These are phyloP conservation scores for Rosa chinensis DNA, from an alignment of 306 rosid genomes.

Conservation along the genomic window DNA sequence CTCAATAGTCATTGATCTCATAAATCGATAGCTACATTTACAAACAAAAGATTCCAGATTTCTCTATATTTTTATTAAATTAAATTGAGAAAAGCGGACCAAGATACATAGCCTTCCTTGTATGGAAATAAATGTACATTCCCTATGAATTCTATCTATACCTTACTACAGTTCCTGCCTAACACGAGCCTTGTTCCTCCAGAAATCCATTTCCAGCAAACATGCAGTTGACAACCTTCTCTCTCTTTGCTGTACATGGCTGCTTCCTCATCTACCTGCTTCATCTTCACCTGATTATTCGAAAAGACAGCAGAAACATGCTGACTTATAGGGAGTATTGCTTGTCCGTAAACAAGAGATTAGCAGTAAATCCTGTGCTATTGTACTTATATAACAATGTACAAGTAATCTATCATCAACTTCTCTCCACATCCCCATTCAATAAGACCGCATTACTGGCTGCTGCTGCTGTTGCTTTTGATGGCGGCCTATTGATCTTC, in stretches of 20 bases:
- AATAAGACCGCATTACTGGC: slow-evolving; percentile 55
- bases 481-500: slow-evolving; percentile 97
- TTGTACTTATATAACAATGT: slow-evolving; percentile 61
- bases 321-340: background rate
- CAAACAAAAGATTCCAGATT: background rate
- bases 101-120: slow-evolving; percentile 5
- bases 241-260: slow-evolving; percentile 21
- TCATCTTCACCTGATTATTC: slow-evolving; percentile 24
- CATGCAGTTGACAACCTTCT: slow-evolving; percentile 18
- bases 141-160: slow-evolving; percentile 16
- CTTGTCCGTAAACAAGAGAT: slow-evolving; percentile 15
- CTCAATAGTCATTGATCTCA: background rate
- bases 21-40: background rate
- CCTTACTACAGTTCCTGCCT: slow-evolving; percentile 17
- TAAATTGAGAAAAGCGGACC: background rate
- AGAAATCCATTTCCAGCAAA: slow-evolving; percentile 20
- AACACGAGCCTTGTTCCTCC: slow-evolving; percentile 5
- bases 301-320: slow-evolving; percentile 21
- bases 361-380: slow-evolving; percentile 25
- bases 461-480: slow-evolving; percentile 36
- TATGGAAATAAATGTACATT: slow-evolving; percentile 21
- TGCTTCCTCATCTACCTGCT: slow-evolving; percentile 25
- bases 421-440: slow-evolving; percentile 57
- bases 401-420: slow-evolving; percentile 65
- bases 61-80: slow-evolving; percentile 18